Evolutionary conservation across 2,329 filamentous ascomycete species (phyloP).

Genomic region (Tolypocladium pustulatum): DNA sequence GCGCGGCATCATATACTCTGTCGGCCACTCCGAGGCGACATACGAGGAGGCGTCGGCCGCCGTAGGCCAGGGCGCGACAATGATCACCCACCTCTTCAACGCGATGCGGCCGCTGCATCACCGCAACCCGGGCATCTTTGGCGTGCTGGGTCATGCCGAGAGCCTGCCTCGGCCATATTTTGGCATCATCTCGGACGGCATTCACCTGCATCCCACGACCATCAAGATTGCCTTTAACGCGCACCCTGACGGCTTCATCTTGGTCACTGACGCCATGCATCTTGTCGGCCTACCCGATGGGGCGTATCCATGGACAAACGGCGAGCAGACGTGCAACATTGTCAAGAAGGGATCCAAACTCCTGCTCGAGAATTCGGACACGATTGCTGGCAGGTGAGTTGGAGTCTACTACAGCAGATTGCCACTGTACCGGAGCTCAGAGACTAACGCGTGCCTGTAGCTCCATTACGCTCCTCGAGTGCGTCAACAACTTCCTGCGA

Average conservation of each 20-base stretch:
- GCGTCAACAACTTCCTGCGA: conserved; percentile 68
- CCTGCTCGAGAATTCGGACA: conserved; percentile 66
- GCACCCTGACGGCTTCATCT: conserved; percentile 72
- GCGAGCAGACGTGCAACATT: conserved; percentile 44
- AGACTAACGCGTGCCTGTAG: conserved; percentile 22
- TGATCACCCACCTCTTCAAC: conserved; percentile 93
- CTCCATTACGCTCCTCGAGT: conserved; percentile 66
- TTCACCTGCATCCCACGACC: conserved; percentile 79
- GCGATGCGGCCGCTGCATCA: conserved; percentile 87
- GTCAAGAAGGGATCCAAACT: conserved; percentile 64
- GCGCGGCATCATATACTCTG: conserved; percentile 63
- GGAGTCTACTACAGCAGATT: not conserved
- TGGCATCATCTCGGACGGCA: conserved; percentile 82
- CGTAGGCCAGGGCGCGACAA: conserved; percentile 64
- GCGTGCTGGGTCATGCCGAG: conserved; percentile 62
- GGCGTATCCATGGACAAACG: conserved; percentile 77
- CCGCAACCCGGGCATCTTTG: conserved; percentile 84
- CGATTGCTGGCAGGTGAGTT: conserved; percentile 64
- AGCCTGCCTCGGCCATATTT: conserved; percentile 59
- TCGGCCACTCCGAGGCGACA: conserved; percentile 79
- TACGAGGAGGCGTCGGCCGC: conserved; percentile 71
- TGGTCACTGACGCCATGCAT: conserved; percentile 90
- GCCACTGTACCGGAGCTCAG: not conserved
- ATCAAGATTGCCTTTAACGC: conserved; percentile 84
- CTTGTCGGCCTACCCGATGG: conserved; percentile 77